Evolutionary conservation across 108 stramenopile species (phyloP), one percentile per base, ranked within the genome.

Genomic region (Aurantiochytrium sp.): DNA sequence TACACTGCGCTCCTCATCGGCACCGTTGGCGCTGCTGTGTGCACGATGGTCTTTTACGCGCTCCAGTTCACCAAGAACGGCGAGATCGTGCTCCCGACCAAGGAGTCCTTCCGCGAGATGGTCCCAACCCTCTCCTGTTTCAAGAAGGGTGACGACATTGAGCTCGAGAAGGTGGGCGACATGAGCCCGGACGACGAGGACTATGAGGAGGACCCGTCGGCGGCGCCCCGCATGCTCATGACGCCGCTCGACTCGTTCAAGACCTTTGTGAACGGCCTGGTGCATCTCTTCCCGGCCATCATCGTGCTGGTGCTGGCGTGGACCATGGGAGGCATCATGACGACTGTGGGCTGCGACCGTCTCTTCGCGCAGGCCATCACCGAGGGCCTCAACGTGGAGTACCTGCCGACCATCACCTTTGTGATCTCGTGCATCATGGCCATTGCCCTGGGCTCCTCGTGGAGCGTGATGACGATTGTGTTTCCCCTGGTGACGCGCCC

Each of bases 381-480:
- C 48, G 90, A 86, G 12, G 92, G 55, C 12, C 69, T 94, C 42
- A 73, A 90, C 53, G 85, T 90, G 42, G 37, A 87, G 52, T 55
- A 69, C 52, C 91, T 95, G 15, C 94, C 94, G 2, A 94, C 94
- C 27, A 48, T 94, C 12, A 89, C 92, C 45, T 95, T 95, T 55
- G 3, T 90, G 4, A 92, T 94, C 85, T 89, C 93, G 12, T 55
- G 89, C 55, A 65, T 95, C 87, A 93, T 94, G 91, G 94, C 94
- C 2, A 87, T 94, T 65, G 92, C 94, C 3, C 93, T 89, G 12
- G 94, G 94, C 54, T 91, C 95, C 31, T 92, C 91, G 34, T 95
- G 95, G 95, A 93, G 93, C 50, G 93, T 92, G 0, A 95, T 95
- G 95, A 90, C 91, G 41, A 94, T 95, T 54, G 88, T 95, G 87